Evolutionary conservation across 2,329 filamentous ascomycete genomes (phyloP), one percentile per base, ranked within the genome.

Genomic region (Ustulina deusta): DNA sequence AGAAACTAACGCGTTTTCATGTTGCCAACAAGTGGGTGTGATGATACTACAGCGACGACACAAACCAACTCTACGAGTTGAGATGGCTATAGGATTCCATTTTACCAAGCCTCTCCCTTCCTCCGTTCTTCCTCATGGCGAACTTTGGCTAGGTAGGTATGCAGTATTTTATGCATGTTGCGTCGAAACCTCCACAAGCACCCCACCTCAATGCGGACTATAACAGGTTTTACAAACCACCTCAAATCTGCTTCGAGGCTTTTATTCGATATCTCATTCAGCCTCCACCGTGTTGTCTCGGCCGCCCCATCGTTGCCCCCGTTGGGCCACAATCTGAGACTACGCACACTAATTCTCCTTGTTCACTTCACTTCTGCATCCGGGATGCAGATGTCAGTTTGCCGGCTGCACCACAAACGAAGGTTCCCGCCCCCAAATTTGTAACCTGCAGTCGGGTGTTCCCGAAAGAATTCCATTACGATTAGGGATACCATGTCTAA

Each of bases 121-220:
- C 36, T 29, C 52, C 51, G 15, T 20, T 60, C 56, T 61, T 68
- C 61, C 34, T 64, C 46, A 69, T 22, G 46, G 25, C 60, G 27
- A 51, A 51, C 36, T 46, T 61, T 48, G 57, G 65, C 55, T 60
- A 68, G 68, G 63, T 71, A 69, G 67, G 52, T 71, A 75, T 76
- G 72, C 72, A 74, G 72, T 68, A 75, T 74, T 75, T 74, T 69
- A 71, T 74, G 74, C 74, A 72, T 75, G 65, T 59, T 69, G 56
- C 64, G 59, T 63, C 59, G 66, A 65, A 69, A 60, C 69, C 71
- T 71, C 69, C 69, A 72, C 69, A 57, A 62, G 15, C 65, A 65
- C 73, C 68, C 72, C 74, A 71, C 74, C 55, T 36, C 32, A 36
- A 64, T 71, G 73, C 73, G 71, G 69, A 72, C 42, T 32, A 54